Base-by-base conservation (phyloP, 2,329 filamentous ascomycete genomes). In the Cytospora leucostoma region DNA sequence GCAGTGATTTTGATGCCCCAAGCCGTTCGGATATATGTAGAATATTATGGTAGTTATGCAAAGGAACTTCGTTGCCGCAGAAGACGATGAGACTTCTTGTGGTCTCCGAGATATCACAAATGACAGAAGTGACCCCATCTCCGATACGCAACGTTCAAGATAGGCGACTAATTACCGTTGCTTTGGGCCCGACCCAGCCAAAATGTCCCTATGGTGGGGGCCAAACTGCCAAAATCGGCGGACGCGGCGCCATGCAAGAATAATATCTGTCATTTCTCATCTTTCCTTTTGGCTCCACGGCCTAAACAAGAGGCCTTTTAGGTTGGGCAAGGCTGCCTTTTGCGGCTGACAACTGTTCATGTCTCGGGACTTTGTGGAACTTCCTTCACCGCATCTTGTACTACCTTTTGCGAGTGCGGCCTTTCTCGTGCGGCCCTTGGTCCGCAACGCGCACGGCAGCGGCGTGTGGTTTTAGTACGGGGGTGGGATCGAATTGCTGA, bases 151-250 rank as follows among this genome's bases (percentile, higher is more conserved):
- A 47, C 44, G 44, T 47, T 21, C n/a, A 5, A 47, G 44, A 21
- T 47, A 47, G 44, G n/a, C 44, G 44, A 47, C 44, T 47, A 37
- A 37, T 37, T 37, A 47, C 44, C 44, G n/a, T 47, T 47, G 44
- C 44, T n/a, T 19, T 47, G 44, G 44, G 44, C 44, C n/a, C 11
- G 44, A 11, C 44, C 8, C 7, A 47, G 35, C 35, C 44, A 21
- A 12, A 21, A 11, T 11, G 11, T 19, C 44, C 44, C 10, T 47
- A n/a, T 10, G 19, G 44, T 21, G 44, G 44, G 44, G 44, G 44
- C n/a, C 17, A 47, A 8, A 11, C 5, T 47, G 7, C 40, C 7
- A 47, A 2, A n/a, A 12, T 4, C 44, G n/a, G 44, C 44, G 44
- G 44, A 11, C 44, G 21, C n/a, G 44, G 44, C 44, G 44, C 44